Percentiles rank a stretch among this genome's conserved stretches.
Conservation (phyloP, 352 stramenopile genomes). For the Globisporangium parvum region DNA sequence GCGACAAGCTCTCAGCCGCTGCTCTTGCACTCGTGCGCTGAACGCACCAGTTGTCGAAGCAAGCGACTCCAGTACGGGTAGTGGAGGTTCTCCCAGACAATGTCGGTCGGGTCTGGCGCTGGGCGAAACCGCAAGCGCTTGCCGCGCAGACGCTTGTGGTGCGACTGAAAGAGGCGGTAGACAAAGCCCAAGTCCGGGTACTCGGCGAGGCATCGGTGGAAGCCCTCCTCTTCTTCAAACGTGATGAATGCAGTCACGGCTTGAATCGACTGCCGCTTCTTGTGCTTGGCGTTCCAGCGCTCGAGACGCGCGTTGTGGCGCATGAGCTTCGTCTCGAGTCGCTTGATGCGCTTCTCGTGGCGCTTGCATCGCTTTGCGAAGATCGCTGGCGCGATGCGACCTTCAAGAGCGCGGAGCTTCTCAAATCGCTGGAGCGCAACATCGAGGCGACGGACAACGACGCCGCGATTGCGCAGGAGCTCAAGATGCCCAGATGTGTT, state of each 20-base stretch:
- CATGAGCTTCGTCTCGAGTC: slow-evolving; percentile 39
- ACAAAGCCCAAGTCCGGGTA: slow-evolving; percentile 72
- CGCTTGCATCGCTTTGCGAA: slow-evolving; percentile 36
- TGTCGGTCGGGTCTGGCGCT: slow-evolving; percentile 74
- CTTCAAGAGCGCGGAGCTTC: slow-evolving; percentile 52
- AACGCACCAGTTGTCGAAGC: slow-evolving; percentile 53
- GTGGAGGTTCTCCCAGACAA: slow-evolving; percentile 83
- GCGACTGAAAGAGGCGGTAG: slow-evolving; percentile 66
- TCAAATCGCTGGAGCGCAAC: slow-evolving; percentile 58
- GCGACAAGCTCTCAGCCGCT: too few relatives aligned
- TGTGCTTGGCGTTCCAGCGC: slow-evolving; percentile 17
- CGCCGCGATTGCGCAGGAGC: slow-evolving; percentile 50
- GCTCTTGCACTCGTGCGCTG: not conserved
- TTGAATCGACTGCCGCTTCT: slow-evolving; percentile 20
- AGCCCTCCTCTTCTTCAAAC: slow-evolving; percentile 80
- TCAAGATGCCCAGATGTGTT: slow-evolving; percentile 53
- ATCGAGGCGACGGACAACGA: slow-evolving; percentile 58
- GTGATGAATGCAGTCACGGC: slow-evolving; percentile 80
- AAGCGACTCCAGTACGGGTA: slow-evolving; percentile 50
- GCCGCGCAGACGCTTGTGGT: slow-evolving; percentile 52
- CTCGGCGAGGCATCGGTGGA: slow-evolving; percentile 67
- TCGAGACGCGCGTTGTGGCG: slow-evolving; percentile 35
- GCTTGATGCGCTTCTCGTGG: slow-evolving; percentile 37
- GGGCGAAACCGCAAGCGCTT: slow-evolving; percentile 68
- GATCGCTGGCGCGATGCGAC: slow-evolving; percentile 27